phyloP scores from a whole-genome alignment of 148 eudicot genomes.

The Rhododendron ferrugineum region DNA sequence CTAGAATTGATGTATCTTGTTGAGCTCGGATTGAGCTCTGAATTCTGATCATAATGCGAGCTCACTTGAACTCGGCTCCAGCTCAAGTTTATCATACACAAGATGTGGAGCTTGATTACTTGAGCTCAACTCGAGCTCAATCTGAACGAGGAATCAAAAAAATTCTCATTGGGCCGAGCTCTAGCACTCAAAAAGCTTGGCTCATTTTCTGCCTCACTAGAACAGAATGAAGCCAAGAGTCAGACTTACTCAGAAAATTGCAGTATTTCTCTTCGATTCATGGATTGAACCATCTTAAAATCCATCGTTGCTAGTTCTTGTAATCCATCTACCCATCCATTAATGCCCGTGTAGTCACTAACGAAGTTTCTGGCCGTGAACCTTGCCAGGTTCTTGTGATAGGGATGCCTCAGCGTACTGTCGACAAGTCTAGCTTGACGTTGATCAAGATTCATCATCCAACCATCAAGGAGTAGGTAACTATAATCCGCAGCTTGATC shows the following conservation, averaged over 20 bases:
- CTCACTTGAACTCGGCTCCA: neutral
- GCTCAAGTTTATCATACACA: neutral
- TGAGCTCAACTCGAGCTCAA: too few relatives aligned
- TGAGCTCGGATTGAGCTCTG: too few relatives aligned
- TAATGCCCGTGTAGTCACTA: neutral
- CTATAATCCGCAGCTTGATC: slow-evolving; percentile 44
- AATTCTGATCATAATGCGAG: neutral
- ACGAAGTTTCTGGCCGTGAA: slow-evolving; percentile 19
- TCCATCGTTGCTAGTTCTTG: slow-evolving; percentile 35
- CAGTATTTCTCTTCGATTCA: slow-evolving; percentile 28
- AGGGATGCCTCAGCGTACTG: slow-evolving; percentile 32
- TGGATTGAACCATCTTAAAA: slow-evolving; percentile 11
- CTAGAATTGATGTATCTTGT: too few relatives aligned
- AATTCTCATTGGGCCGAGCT: neutral
- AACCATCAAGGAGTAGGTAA: slow-evolving; percentile 12
- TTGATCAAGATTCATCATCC: slow-evolving; percentile 10
- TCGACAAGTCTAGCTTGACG: slow-evolving; percentile 13
- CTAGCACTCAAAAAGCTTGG: neutral
- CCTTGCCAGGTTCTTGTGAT: slow-evolving; percentile 39
- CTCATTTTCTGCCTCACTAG: neutral
- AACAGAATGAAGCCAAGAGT: neutral
- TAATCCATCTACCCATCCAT: slow-evolving; percentile 23
- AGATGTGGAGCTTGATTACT: neutral
- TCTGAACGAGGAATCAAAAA: neutral
- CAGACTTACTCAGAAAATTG: slow-evolving; percentile 41